Conservation (phyloP, 805 yeast species). For the Myxozyma neotropica region DNA sequence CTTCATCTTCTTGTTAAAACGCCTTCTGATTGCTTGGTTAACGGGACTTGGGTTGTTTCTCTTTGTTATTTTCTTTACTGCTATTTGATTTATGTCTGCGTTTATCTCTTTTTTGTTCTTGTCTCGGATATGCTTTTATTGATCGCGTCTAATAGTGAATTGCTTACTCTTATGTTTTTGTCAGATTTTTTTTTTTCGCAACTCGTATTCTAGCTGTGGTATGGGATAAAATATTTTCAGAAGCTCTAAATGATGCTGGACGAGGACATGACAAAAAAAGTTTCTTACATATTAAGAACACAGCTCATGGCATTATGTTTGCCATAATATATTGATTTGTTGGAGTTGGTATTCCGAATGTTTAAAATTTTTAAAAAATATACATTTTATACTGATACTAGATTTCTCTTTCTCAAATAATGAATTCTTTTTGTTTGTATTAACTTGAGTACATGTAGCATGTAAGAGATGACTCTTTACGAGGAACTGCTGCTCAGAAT, state of each 20-base stretch:
- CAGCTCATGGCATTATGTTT: too few relatives aligned
- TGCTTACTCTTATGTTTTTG: background rate
- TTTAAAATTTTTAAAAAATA: background rate
- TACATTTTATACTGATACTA: background rate
- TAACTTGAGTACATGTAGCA: too few relatives aligned
- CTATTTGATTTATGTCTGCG: background rate
- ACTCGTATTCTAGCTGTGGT: background rate
- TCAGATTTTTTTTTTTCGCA: background rate
- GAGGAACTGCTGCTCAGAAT: too few relatives aligned
- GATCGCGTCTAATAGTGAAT: background rate
- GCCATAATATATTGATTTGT: background rate
- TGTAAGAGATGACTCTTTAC: too few relatives aligned
- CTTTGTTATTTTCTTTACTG: background rate
- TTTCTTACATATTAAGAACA: background rate
- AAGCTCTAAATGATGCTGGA: background rate
- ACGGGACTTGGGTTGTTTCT: background rate
- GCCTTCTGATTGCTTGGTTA: background rate
- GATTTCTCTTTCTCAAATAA: too few relatives aligned
- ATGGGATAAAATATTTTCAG: background rate
- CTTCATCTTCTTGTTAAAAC: background rate
- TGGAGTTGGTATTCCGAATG: conserved; percentile 14
- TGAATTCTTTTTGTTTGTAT: too few relatives aligned
- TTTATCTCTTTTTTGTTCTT: background rate
- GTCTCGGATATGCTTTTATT: background rate
- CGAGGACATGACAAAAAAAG: too few relatives aligned